Evolutionary conservation across 306 rosid genomes (phyloP).

Genomic region (Carpinus fangiana): DNA sequence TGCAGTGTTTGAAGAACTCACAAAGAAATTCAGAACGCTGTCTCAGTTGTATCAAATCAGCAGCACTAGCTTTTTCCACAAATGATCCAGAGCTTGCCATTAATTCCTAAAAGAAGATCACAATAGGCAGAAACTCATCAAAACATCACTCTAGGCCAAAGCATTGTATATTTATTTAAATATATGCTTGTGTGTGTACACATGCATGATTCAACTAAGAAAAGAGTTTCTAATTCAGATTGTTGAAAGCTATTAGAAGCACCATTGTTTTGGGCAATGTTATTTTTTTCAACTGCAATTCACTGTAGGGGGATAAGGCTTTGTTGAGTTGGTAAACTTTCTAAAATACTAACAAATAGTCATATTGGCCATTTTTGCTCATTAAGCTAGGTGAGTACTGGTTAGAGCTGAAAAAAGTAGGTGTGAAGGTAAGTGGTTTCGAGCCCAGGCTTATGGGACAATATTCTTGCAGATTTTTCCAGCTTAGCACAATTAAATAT

Average conservation of each 20-base stretch:
- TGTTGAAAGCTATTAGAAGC: neutral
- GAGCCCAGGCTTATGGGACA: neutral
- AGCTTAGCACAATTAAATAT: neutral
- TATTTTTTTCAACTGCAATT: neutral
- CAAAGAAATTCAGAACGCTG: constrained; percentile 89
- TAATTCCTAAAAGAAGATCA: constrained; percentile 66
- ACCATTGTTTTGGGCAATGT: neutral
- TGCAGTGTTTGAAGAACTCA: constrained; percentile 42
- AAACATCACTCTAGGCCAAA: constrained; percentile 53
- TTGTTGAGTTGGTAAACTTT: neutral
- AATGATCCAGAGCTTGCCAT: constrained; percentile 54
- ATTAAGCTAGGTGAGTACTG: constrained; percentile 18
- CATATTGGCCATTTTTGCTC: neutral
- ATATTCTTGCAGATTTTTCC: neutral
- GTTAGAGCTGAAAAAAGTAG: constrained; percentile 1
- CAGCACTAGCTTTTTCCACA: constrained; percentile 69
- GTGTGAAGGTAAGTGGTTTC: constrained; percentile 9
- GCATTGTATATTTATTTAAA: neutral
- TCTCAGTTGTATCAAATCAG: constrained; percentile 83
- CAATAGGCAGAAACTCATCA: constrained; percentile 76
- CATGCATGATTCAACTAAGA: neutral
- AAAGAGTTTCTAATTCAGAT: neutral
- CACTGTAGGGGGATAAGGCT: neutral
- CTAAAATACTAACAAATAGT: neutral
- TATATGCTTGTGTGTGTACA: neutral